These are phyloP conservation scores for Aspergillus carbonarius DNA, from an alignment of 2,329 filamentous ascomycete species.

Conservation along the genomic window DNA sequence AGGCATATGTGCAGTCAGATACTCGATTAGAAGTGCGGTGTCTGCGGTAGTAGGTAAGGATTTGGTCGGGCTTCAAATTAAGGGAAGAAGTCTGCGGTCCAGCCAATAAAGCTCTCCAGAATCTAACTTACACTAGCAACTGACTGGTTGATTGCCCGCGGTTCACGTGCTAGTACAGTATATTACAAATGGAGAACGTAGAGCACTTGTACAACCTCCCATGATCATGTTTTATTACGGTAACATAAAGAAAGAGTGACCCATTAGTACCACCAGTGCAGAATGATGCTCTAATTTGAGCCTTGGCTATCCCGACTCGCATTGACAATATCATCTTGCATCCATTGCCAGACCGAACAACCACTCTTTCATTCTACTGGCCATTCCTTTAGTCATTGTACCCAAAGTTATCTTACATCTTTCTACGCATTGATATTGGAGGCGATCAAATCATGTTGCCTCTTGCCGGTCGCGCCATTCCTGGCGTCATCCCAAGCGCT, in stretches of 20 bases:
- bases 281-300: conserved; percentile 7
- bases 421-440: neutral
- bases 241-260: neutral
- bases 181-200: neutral
- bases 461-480: conserved; percentile 26
- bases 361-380: neutral
- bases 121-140: conserved; percentile 7
- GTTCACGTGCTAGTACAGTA: neutral
- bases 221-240: neutral
- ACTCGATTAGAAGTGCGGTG: too few relatives aligned
- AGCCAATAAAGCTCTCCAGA: conserved; percentile 9
- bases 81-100: too few relatives aligned
- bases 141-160: neutral
- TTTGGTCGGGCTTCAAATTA: too few relatives aligned
- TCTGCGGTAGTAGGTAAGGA: too few relatives aligned
- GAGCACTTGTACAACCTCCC: neutral
- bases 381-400: neutral
- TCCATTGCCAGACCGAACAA: neutral
- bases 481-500: conserved; percentile 28
- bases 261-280: conserved; percentile 16
- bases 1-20: too few relatives aligned
- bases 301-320: neutral
- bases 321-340: conserved; percentile 1
- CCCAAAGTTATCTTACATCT: neutral
- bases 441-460: conserved; percentile 25